Evolutionary conservation across 371 early-diverging fungal genomes (phyloP), one percentile per base, ranked within the genome.

Genomic region (Rhizopus sp.): DNA sequence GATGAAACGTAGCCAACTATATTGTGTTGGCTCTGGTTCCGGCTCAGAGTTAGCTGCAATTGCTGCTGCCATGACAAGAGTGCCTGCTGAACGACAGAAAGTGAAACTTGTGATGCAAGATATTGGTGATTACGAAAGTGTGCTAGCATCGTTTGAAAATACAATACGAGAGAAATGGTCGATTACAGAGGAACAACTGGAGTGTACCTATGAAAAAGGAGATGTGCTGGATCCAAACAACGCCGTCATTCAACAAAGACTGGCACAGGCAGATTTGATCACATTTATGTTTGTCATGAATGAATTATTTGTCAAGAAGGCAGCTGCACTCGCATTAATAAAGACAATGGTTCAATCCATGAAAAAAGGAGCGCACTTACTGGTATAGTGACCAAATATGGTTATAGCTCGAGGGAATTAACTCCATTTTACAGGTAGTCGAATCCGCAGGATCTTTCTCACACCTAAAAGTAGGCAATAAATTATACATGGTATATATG

Each of bases 371-470:
- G 72, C 87, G 0, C 73, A 86, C 55, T 80, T 94, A 55, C 62
- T 96, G 69, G 92, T 78, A 81, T 23, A 70, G 72, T 60, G 13
- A n/a, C 9, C 38, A n/a, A 37, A 38, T 9, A 15, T 7, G 15
- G 32, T 15, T 7, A 15, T 7, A 15, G 33, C n/a, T 35, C 1
- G 31, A 10, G 29, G 17, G 31, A 23, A 30, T 10, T 0, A 15
- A 38, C 13, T 42, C 4, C n/a, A 17, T n/a, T 40, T 31, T 16
- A 39, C 9, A 86, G 87, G 81, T 96, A 7, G 92, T 91, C 5
- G 96, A 96, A 66, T 93, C 94, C 2, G 96, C 96, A 2, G 94
- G 95, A n/a, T 92, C 92, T 2, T 96, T 96, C 66, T 93, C 94
- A 5, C 89, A 93, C 56, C 69, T 92, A 32, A 78, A 84, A 48